Evolutionary conservation across 805 yeast species (phyloP).

Genomic region (Isabelozyma pseudorhagii): DNA sequence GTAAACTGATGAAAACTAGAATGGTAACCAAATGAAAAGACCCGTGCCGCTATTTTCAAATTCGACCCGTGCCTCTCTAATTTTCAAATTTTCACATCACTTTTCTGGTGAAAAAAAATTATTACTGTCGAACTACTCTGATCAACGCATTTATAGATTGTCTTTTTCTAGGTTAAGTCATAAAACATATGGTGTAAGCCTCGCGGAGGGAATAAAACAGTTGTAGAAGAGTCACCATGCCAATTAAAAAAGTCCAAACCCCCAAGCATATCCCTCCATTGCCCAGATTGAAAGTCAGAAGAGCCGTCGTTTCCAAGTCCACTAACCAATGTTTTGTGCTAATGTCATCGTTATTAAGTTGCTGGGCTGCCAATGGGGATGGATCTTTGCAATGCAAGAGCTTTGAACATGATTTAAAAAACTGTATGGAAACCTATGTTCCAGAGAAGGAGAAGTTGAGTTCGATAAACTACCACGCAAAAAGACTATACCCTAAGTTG

Average conservation of each 20-base stretch:
- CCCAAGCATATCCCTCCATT: constrained; percentile 59
- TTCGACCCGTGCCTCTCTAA: background rate
- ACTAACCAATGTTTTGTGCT: constrained; percentile 74
- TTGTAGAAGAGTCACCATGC: constrained; percentile 21
- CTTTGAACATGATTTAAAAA: constrained; percentile 66
- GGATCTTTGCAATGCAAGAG: constrained; percentile 64
- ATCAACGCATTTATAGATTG: background rate
- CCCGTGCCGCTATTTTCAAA: background rate
- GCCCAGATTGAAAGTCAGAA: constrained; percentile 68
- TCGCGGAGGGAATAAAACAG: background rate
- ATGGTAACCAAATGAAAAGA: background rate
- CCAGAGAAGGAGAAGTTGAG: constrained; percentile 40
- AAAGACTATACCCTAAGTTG: constrained; percentile 54
- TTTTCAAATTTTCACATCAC: background rate
- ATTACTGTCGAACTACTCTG: background rate
- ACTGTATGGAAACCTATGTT: constrained; percentile 59
- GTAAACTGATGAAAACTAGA: background rate
- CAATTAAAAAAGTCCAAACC: constrained; percentile 41
- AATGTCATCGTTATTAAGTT: constrained; percentile 82
- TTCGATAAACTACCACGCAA: constrained; percentile 54
- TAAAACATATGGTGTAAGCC: background rate
- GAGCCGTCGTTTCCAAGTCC: constrained; percentile 53
- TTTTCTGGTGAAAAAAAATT: background rate
- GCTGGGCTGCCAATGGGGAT: constrained; percentile 96
- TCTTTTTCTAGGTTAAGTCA: background rate